Evolutionary conservation across 1,139 yeast species (phyloP), one percentile per base, ranked within the genome.

Genomic region (Nakaseomyces bracarensis): DNA sequence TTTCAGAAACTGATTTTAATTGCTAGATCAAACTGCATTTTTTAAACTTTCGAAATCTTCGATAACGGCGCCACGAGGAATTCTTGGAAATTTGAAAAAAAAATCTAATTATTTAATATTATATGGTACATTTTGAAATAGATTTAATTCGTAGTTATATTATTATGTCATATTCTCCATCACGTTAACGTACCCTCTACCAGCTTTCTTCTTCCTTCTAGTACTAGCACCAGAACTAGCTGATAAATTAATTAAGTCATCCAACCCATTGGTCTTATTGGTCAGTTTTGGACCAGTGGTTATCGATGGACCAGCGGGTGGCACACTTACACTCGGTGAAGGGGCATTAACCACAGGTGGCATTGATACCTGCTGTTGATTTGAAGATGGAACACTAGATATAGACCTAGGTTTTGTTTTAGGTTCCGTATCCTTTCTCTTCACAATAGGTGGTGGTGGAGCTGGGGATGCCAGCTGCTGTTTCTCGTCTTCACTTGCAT

Each of bases 141-240:
- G n/a, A n/a, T n/a, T n/a, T n/a, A 7, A 22, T n/a, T n/a, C n/a
- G n/a, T n/a, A n/a, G n/a, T n/a, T n/a, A n/a, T n/a, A n/a, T n/a
- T n/a, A n/a, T n/a, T n/a, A n/a, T n/a, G 34, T 16, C 34, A 30
- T 30, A 22, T 33, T 33, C 21, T 71, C 77, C 78, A 84, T 73
- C 7, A 85, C 86, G 58, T 83, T 87, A 34, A 84, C 89, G 60
- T 85, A 85, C n/a, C 82, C 83, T 53, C 87, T 72, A 49, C 77
- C 79, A 11, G 70, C 65, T 52, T 71, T 74, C 51, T 80, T 72
- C 41, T 72, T 64, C 28, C 71, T 63, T 34, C 71, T 69, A 1
- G 69, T 55, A 11, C 43, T 33, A 58, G 68, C 70, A 11, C 45
- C 39, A 23, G 48, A 40, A 7, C 56, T 47, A 3, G 52, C 52